These are phyloP conservation scores for Actinomortierella wolfii DNA, from an alignment of 371 early-diverging fungal genomes.

Conservation along the genomic window DNA sequence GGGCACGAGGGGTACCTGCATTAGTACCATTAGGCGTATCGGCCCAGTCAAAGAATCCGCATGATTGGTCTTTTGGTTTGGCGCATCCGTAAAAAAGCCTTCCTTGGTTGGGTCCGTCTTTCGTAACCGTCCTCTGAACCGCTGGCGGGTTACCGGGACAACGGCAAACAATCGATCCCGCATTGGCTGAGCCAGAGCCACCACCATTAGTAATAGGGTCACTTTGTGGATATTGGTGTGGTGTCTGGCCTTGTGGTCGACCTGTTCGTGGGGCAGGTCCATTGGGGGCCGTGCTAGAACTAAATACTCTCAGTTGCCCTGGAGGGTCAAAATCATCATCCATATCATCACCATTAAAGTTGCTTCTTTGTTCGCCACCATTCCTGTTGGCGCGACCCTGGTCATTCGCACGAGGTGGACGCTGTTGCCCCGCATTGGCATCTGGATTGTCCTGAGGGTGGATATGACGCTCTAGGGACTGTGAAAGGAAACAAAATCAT, in stretches of 20 bases:
- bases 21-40: conserved; percentile 32
- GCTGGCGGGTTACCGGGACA: conserved; percentile 53
- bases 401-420: too few relatives aligned
- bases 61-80: conserved; percentile 46
- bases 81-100: conserved; percentile 56
- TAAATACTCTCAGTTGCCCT: too few relatives aligned
- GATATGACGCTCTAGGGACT: conserved; percentile 25
- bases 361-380: too few relatives aligned
- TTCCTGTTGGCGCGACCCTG: too few relatives aligned
- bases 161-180: conserved; percentile 7
- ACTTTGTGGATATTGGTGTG: conserved; percentile 9
- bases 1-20: background rate
- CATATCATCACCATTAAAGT: too few relatives aligned
- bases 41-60: conserved; percentile 58
- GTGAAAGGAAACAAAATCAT: background rate
- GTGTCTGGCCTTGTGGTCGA: background rate
- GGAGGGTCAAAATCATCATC: too few relatives aligned
- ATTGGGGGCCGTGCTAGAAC: too few relatives aligned
- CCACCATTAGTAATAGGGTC: background rate
- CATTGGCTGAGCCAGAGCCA: background rate
- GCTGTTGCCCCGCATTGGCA: too few relatives aligned
- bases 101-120: conserved; percentile 70
- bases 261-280: background rate
- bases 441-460: too few relatives aligned
- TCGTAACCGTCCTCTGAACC: conserved; percentile 48